Conservation (phyloP, 805 yeast genomes). For the Saccharomycopsis sp. region DNA sequence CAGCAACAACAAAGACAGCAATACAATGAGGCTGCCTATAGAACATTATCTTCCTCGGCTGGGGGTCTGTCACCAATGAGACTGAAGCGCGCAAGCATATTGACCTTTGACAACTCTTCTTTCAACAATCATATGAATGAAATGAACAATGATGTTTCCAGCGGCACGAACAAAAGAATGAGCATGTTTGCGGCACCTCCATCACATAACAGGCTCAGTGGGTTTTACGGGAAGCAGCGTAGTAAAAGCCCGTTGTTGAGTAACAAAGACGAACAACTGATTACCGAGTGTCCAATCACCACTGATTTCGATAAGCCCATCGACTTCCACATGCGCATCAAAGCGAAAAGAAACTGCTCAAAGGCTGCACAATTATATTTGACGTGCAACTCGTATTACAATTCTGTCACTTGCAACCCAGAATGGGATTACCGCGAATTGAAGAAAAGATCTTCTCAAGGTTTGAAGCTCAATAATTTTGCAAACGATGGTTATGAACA, state of each 20-base stretch:
- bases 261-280: slow-evolving; percentile 3
- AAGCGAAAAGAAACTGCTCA: slow-evolving; percentile 2
- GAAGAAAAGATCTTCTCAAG: background rate
- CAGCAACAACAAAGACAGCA: background rate
- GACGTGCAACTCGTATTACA: slow-evolving; percentile 6
- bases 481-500: background rate
- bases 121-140: slow-evolving; percentile 2
- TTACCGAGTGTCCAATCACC: slow-evolving; percentile 12
- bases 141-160: background rate
- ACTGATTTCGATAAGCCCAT: slow-evolving; percentile 5
- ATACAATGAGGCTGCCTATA: background rate
- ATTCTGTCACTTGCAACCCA: background rate
- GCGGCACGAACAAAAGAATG: slow-evolving; percentile 4
- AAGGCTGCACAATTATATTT: slow-evolving; percentile 12
- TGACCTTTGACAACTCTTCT: slow-evolving; percentile 21
- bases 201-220: background rate
- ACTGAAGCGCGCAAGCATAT: slow-evolving; percentile 35
- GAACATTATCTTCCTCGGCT: slow-evolving; percentile 5
- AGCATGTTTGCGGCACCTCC: slow-evolving; percentile 6
- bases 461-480: background rate
- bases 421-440: slow-evolving; percentile 7
- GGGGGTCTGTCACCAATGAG: slow-evolving; percentile 18
- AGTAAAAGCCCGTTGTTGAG: background rate
- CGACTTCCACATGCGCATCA: slow-evolving; percentile 5
- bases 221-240: slow-evolving; percentile 1